phyloP scores from a whole-genome alignment of 345 rosid genomes.

The Salix exigua region DNA sequence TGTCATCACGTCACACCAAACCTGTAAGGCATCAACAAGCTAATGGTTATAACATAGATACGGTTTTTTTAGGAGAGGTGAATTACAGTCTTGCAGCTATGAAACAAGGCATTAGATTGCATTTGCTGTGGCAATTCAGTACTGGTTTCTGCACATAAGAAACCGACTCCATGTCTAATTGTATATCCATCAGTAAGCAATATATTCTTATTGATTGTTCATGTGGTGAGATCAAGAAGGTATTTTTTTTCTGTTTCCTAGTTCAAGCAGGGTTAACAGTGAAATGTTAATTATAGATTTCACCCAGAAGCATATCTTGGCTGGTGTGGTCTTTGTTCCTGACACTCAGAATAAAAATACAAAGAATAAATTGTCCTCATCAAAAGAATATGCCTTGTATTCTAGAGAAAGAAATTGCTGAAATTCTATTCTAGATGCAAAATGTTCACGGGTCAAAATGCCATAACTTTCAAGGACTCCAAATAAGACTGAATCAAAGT shows the following conservation, averaged over 20 bases:
- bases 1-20: too few relatives aligned
- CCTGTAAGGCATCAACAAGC: neutral
- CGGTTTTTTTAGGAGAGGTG: neutral
- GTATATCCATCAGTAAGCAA: neutral
- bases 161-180: neutral
- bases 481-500: slow-evolving; percentile 20
- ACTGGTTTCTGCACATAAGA: neutral
- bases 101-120: neutral
- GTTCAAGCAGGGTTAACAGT: neutral
- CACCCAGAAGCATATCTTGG: neutral
- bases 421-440: slow-evolving; percentile 6
- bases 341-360: neutral
- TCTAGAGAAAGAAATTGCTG: neutral
- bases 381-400: neutral
- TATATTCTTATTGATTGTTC: neutral
- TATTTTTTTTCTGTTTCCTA: neutral
- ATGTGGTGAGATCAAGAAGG: neutral
- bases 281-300: neutral
- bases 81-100: neutral
- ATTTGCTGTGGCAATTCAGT: neutral
- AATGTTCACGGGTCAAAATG: neutral
- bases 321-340: neutral
- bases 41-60: neutral
- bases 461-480: neutral
- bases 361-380: neutral